Base-by-base conservation (phyloP, 2,329 filamentous ascomycete genomes). In the Orbilia javanica region DNA sequence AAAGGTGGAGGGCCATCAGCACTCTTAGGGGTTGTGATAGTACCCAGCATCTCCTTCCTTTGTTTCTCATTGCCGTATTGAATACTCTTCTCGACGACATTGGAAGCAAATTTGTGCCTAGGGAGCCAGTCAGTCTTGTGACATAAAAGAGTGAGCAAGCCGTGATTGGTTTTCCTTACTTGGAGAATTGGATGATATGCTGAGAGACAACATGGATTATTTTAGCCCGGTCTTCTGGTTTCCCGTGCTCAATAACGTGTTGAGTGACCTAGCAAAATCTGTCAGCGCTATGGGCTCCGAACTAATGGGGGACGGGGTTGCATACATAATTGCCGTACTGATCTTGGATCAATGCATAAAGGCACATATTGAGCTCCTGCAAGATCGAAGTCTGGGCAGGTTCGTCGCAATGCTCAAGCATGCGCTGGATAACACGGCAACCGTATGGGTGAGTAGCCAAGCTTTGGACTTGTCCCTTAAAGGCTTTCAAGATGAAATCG, bases 11-110 rank as follows among this genome's bases (percentile, higher is more conserved):
- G 89, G 11, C 92, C 92, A 50, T 92, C 89, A 88, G 87, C 57
- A 20, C 69, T 74, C 66, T 89, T 88, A 15, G 87, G 83, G 0
- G 87, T 86, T 1, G 88, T 90, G 27, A 94, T 85, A 74, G 89
- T 87, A 62, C 86, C 86, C 66, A 92, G 88, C 74, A 97, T 93
- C 34, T 88, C 87, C 36, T 87, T 88, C 64, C 92, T 90, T 83
- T 97, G 92, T 63, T 90, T 86, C 20, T 88, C 86, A 0, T 89
- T 89, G 20, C 93, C 93, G 80, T 88, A 89, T 69, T 91, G 87
- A 77, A 98, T 91, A 83, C 94, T 97, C 84, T 93, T 95, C 84
- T 99, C 96, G 0, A 99, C 95, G 1, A 99, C 95, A 81, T 99
- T 98, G 82, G 94, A 97, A 0, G 96, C 95, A 82, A 93, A 96